Evolutionary conservation across 2,329 filamentous ascomycete species (phyloP).

Genomic region (Cladorrhinum sp.): DNA sequence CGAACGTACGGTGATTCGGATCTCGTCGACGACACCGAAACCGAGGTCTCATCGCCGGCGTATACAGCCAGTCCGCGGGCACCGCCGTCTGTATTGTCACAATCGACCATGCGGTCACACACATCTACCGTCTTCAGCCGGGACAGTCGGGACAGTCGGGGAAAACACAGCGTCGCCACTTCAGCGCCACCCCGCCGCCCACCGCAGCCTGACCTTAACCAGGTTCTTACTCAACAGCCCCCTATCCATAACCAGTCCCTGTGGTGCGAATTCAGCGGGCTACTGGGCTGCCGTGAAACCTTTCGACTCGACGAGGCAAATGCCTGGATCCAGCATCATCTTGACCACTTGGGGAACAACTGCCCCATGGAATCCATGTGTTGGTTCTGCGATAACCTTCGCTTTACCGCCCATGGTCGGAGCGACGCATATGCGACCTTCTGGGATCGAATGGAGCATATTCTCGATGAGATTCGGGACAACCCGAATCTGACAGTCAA

Average conservation of each 20-base stretch:
- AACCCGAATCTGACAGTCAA: constrained; percentile 21
- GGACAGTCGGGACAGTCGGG: neutral
- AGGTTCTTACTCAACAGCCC: neutral
- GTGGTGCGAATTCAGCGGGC: constrained; percentile 45
- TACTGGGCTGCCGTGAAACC: constrained; percentile 34
- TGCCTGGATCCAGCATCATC: constrained; percentile 48
- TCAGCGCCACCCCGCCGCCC: constrained; percentile 7
- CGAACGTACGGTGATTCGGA: neutral
- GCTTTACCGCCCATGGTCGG: constrained; percentile 30
- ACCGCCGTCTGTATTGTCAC: neutral
- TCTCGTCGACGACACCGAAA: constrained; percentile 7
- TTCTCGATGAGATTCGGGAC: constrained; percentile 42
- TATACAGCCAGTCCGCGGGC: neutral
- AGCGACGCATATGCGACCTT: constrained; percentile 32
- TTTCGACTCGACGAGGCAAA: constrained; percentile 40
- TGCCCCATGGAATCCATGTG: constrained; percentile 42
- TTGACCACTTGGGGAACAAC: constrained; percentile 33
- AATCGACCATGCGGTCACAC: constrained; percentile 3
- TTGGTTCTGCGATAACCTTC: constrained; percentile 47
- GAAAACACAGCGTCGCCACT: constrained; percentile 9
- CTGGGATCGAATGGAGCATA: constrained; percentile 47
- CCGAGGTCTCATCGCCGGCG: neutral
- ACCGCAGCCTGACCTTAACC: constrained; percentile 4
- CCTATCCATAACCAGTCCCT: constrained; percentile 24
- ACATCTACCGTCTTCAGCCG: constrained; percentile 5